Percentiles rank a stretch among this genome's conserved stretches.
phyloP scores from a whole-genome alignment of 1,139 yeast species.

The Hansenula sp. region DNA sequence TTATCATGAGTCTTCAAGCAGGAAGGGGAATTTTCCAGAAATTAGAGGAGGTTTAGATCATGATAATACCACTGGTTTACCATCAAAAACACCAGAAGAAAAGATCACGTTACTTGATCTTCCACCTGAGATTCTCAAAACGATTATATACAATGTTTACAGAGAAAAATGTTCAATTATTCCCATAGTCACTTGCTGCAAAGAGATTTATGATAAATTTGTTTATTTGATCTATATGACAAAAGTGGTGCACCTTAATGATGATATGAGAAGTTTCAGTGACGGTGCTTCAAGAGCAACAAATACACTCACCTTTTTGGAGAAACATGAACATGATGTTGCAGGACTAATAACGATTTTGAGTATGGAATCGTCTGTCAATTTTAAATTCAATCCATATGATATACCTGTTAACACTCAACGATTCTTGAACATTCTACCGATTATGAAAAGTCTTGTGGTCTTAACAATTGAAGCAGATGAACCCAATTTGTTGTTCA shows the following conservation, averaged over 20 bases:
- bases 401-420: neutral
- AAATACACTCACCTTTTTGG: neutral
- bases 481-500: neutral
- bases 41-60: neutral
- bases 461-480: conserved; percentile 1
- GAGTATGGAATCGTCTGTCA: conserved; percentile 4
- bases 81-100: neutral
- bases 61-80: neutral
- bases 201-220: conserved; percentile 5
- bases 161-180: conserved; percentile 2
- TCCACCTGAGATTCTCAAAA: conserved; percentile 11
- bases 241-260: conserved; percentile 7
- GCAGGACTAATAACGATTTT: conserved; percentile 4
- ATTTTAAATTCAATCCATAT: neutral
- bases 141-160: conserved; percentile 6
- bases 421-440: neutral
- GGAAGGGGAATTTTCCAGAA: too few species aligned
- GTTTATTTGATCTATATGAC: conserved; percentile 9
- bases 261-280: neutral
- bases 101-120: conserved; percentile 2
- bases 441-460: neutral
- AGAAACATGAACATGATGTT: neutral
- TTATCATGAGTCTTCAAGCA: too few species aligned
- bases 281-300: neutral
- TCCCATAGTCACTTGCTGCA: conserved; percentile 9